Evolutionary conservation across 1,139 yeast species (phyloP), one percentile per base, ranked within the genome.

Genomic region (Ashbya aceris): DNA sequence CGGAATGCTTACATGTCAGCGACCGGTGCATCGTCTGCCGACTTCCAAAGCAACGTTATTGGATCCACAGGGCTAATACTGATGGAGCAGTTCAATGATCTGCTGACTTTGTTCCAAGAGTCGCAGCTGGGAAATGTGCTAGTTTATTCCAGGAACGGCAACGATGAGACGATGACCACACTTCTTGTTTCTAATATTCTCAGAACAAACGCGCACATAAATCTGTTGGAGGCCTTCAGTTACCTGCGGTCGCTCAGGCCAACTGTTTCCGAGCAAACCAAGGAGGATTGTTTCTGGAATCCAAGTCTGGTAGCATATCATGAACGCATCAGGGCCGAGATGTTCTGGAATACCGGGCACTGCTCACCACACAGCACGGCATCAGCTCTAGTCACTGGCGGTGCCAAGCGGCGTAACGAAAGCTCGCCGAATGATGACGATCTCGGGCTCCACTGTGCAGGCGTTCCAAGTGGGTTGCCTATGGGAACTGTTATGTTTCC

Each of bases 71-170:
- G 53, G 11, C 38, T 51, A 7, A 52, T 49, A 2, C 51, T 46
- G 40, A 53, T 56, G 26, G 49, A 51, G 38, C 39, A 43, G 7
- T 56, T 60, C 39, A 59, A 59, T 42, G 64, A 60, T 40, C 44
- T 59, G 33, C 39, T 60, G 14, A 50, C 55, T 2, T 33, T 59
- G 3, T 51, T 58, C 36, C 54, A 52, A 33, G 38, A 32, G 7
- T 41, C 51, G 5, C 44, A 47, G 7, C 39, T 42, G 3, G 56
- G 55, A 6, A 53, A 54, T 20, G 50, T 52, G 4, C 45, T 59
- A 4, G 49, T 60, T 7, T 55, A 58, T n/a, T 52, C 60, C 7
- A 47, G 54, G 20, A 47, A 47, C 34, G 61, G 58, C 8, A 55
- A 53, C 38, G 61, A 58, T 39, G 58, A 53, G 34, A 50, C 52